A percentile compares a stretch with the other conserved stretches of the same genome.
Conservation (phyloP, 148 eudicot genomes). For the Mesembryanthemum crystallinum region DNA sequence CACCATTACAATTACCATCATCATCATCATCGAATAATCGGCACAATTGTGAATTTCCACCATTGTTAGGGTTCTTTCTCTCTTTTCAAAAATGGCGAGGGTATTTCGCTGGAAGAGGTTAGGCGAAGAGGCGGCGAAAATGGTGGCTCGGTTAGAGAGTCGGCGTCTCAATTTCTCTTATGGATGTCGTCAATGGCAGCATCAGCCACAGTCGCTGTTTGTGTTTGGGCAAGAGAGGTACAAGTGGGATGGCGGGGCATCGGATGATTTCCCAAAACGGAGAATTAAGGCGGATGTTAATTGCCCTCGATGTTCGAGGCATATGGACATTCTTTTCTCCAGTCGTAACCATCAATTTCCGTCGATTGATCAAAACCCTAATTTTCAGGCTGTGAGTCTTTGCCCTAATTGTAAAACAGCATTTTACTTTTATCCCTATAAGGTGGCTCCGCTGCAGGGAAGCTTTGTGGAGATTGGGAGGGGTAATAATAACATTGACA, state of each 20-base stretch:
- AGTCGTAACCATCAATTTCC: neutral
- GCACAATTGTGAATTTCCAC: too few species aligned
- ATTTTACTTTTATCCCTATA: constrained; percentile 54
- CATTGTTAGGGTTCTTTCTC: neutral
- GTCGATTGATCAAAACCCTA: constrained; percentile 7
- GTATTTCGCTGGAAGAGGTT: neutral
- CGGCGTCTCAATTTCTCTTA: neutral
- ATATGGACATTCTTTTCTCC: constrained; percentile 55
- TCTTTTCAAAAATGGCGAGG: neutral
- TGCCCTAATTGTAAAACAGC: constrained; percentile 77
- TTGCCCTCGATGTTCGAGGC: constrained; percentile 75
- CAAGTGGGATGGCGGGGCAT: neutral
- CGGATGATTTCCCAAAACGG: neutral
- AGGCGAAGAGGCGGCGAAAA: neutral
- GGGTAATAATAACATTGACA: neutral
- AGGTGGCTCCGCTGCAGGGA: constrained; percentile 66
- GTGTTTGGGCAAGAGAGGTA: neutral
- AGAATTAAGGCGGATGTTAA: constrained; percentile 61
- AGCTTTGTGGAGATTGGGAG: constrained; percentile 65
- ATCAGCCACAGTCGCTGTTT: neutral
- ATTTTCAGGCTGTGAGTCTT: constrained; percentile 46
- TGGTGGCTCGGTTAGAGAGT: neutral
- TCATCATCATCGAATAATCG: neutral
- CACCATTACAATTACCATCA: too few species aligned
- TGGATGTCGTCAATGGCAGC: too few species aligned